A percentile compares a stretch with the other conserved stretches of the same genome.
phyloP scores from a whole-genome alignment of 1,284 basidiomycete genomes.

The Naganishia sp. region DNA sequence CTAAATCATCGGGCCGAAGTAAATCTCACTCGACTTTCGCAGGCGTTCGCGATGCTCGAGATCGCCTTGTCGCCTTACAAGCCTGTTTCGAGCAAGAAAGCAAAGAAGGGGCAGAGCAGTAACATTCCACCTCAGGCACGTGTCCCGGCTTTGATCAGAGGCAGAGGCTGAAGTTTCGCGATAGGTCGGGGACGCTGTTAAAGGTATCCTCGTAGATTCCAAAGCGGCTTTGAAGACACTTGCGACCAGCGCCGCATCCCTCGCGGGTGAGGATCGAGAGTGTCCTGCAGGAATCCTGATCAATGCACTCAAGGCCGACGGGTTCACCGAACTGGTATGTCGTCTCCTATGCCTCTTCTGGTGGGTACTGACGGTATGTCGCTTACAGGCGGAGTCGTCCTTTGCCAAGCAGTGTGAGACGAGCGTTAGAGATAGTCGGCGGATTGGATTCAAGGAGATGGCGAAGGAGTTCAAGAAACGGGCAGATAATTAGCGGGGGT shows the following conservation, averaged over 20 bases:
- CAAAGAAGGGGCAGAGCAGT: slow-evolving; percentile 23
- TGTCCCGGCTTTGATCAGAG: neutral
- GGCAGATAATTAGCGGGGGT: slow-evolving; percentile 11
- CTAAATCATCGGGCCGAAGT: neutral
- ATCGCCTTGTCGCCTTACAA: slow-evolving; percentile 32
- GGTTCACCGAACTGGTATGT: slow-evolving; percentile 16
- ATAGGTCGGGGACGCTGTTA: slow-evolving; percentile 19
- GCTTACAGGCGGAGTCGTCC: slow-evolving; percentile 9
- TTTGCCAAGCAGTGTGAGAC: slow-evolving; percentile 27
- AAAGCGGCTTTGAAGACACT: slow-evolving; percentile 22
- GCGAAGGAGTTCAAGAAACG: slow-evolving; percentile 20
- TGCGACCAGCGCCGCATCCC: slow-evolving; percentile 3
- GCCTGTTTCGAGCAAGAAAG: slow-evolving; percentile 29
- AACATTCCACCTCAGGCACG: slow-evolving; percentile 4
- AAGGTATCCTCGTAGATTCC: slow-evolving; percentile 10
- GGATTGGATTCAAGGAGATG: slow-evolving; percentile 24
- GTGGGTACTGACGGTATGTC: neutral
- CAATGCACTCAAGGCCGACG: slow-evolving; percentile 6
- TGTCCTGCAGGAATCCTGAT: slow-evolving; percentile 7
- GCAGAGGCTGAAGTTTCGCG: neutral
- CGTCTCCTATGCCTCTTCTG: neutral
- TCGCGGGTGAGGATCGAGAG: slow-evolving; percentile 3
- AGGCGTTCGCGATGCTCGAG: slow-evolving; percentile 31
- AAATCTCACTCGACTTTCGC: neutral
- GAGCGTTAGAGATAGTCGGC: slow-evolving; percentile 21